Evolutionary conservation across 164 flowering plant genomes (phyloP), one percentile per base, ranked within the genome.

Genomic region (Nelumbo lutea): DNA sequence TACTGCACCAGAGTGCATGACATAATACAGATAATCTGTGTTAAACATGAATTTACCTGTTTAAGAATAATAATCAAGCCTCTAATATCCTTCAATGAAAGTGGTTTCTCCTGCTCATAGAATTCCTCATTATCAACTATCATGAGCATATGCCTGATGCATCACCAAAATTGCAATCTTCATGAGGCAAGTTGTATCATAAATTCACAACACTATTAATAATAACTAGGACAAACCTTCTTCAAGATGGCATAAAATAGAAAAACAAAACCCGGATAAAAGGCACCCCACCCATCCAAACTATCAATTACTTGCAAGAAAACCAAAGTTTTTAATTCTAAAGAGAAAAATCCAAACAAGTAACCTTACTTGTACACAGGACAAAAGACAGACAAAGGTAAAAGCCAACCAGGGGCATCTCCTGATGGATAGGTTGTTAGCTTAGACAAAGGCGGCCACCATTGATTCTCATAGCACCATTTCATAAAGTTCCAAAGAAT

Each of bases 91-190:
- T 82, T 77, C 65, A 90, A 70, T 9, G 91, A 79, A 27, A 96
- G 83, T 69, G 99, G 99, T 79, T 88, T 93, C 78, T 93, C 94
- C 68, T 84, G 86, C 73, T 90, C 98, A 79, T 96, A 92, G 73
- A 92, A 96, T 79, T 96, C 99, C 78, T 96, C 99, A 78, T 92
- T 96, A 66, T 93, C 98, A 57, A 89, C 87, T 72, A 93, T 82
- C 79, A 72, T 86, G 71, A 96, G 98, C 97, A 96, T 96, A 81
- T 92, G 93, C 88, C 98, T 95, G 83, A 51, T 68, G 63, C 75
- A 79, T 6, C 65, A 78, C 41, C 45, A 74, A 61, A 62, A 70
- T 7, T 50, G 42, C 5, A 67, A 57, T 57, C 52, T 11, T 40
- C 42, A 14, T 40, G 67, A 1, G 57, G 9, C 13, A 7, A 43